phyloP scores from a whole-genome alignment of 2,329 filamentous ascomycete species.

The Fusarium phyllophilum region DNA sequence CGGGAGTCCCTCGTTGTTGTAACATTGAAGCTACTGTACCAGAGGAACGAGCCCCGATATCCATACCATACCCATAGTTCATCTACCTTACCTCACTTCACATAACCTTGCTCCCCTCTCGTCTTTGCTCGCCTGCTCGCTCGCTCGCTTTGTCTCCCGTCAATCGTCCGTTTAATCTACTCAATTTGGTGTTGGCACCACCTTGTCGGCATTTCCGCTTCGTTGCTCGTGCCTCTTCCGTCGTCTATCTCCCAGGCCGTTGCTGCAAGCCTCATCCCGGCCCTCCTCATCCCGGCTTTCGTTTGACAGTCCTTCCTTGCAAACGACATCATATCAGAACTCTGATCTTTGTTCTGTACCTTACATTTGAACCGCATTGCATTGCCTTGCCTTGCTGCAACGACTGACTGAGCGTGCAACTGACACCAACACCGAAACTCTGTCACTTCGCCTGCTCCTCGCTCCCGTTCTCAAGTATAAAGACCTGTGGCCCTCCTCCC shows the following conservation, averaged over 20 bases:
- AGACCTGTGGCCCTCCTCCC: slow-evolving; percentile 20
- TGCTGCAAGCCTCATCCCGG: slow-evolving; percentile 38
- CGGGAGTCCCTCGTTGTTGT: slow-evolving; percentile 34
- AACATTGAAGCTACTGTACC: slow-evolving; percentile 38
- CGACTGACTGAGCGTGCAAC: slow-evolving; percentile 5
- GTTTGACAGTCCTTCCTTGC: slow-evolving; percentile 35
- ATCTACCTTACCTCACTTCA: slow-evolving; percentile 18
- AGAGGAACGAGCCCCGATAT: background rate
- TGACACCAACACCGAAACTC: slow-evolving; percentile 5
- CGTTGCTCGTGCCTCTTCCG: slow-evolving; percentile 36
- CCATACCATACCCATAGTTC: slow-evolving; percentile 9
- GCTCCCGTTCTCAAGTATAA: slow-evolving; percentile 27
- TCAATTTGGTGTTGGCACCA: slow-evolving; percentile 34
- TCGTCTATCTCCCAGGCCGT: slow-evolving; percentile 39
- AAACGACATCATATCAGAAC: slow-evolving; percentile 37
- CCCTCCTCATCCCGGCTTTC: slow-evolving; percentile 28
- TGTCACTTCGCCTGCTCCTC: slow-evolving; percentile 12
- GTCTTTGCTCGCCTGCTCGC: slow-evolving; percentile 2
- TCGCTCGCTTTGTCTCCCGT: slow-evolving; percentile 40
- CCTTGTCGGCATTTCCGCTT: slow-evolving; percentile 40
- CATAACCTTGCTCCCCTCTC: slow-evolving; percentile 1
- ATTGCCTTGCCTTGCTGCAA: slow-evolving; percentile 6
- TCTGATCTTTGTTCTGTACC: slow-evolving; percentile 8
- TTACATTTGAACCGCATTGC: background rate
- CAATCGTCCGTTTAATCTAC: slow-evolving; percentile 38